Evolutionary conservation across 2,329 filamentous ascomycete species (phyloP).

Genomic region (Dactylellina haptotyla): DNA sequence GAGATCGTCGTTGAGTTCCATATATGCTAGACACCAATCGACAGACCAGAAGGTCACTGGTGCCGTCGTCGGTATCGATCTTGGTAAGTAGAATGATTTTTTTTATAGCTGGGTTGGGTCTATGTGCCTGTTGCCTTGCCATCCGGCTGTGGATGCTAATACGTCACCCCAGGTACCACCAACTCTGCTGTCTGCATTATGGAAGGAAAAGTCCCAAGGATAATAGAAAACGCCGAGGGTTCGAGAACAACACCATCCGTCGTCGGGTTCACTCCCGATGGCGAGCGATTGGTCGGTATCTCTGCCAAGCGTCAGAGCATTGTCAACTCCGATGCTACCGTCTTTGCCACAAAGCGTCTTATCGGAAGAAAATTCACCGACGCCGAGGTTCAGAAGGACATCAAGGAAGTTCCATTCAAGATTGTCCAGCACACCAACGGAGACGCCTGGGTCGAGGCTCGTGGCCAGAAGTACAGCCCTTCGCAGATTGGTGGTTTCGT

Average conservation of each 20-base stretch:
- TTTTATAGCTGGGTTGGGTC: not conserved
- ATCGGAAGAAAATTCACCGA: conserved; percentile 98
- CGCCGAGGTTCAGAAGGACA: conserved; percentile 90
- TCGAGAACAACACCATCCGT: conserved; percentile 92
- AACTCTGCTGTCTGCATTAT: conserved; percentile 98
- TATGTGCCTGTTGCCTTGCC: not conserved
- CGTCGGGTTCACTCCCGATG: conserved; percentile 93
- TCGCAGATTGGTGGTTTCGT: conserved; percentile 98
- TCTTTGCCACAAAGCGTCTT: conserved; percentile 98
- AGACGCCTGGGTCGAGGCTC: conserved; percentile 93
- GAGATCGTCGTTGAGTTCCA: conserved; percentile 63
- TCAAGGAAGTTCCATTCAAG: conserved; percentile 98
- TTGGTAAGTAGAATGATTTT: conserved; percentile 71
- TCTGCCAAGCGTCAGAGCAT: conserved; percentile 98
- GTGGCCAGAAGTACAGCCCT: conserved; percentile 94
- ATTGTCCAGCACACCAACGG: conserved; percentile 97
- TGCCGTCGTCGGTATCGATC: conserved; percentile 96
- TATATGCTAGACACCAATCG: conserved; percentile 81
- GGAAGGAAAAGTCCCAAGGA: conserved; percentile 94
- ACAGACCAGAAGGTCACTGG: conserved; percentile 91
- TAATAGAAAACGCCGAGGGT: conserved; percentile 98
- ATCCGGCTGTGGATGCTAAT: conserved; percentile 5
- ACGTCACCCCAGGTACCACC: conserved; percentile 73
- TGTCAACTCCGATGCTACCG: conserved; percentile 97
- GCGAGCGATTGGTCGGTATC: conserved; percentile 95